Evolutionary conservation across 1,284 basidiomycete genomes (phyloP).

Genomic region (Sanghuangporus weigelae): DNA sequence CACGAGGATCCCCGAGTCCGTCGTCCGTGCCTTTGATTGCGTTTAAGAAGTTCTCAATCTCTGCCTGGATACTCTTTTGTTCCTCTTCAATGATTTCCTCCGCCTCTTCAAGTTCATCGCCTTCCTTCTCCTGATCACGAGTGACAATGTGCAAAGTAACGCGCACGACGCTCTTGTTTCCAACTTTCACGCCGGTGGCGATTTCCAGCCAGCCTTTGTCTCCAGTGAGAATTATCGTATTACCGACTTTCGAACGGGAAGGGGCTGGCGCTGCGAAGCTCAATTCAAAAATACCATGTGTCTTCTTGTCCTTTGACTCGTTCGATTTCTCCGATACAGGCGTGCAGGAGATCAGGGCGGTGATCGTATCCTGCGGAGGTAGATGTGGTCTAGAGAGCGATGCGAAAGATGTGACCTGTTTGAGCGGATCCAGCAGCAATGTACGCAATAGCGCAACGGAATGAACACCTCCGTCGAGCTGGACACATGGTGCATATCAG

Average conservation of each 20-base stretch:
- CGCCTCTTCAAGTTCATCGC: conserved; percentile 37
- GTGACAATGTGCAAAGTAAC: conserved; percentile 35
- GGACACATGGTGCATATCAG: conserved; percentile 19
- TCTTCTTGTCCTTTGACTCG: conserved; percentile 45
- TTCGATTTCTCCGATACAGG: neutral
- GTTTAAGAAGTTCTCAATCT: conserved; percentile 58
- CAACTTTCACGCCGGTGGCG: conserved; percentile 25
- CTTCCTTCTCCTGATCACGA: conserved; percentile 36
- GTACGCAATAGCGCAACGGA: conserved; percentile 55
- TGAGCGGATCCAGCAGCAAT: conserved; percentile 50
- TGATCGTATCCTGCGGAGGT: conserved; percentile 71
- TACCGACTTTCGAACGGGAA: conserved; percentile 30
- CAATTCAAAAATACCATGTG: conserved; percentile 55
- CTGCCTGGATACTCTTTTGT: conserved; percentile 49
- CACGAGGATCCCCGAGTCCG: conserved; percentile 47
- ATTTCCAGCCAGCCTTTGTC: conserved; percentile 55
- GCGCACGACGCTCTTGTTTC: conserved; percentile 29
- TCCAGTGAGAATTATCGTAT: conserved; percentile 52
- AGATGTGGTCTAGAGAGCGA: conserved; percentile 67
- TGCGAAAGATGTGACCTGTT: conserved; percentile 56
- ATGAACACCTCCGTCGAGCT: conserved; percentile 72
- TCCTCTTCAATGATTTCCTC: conserved; percentile 47
- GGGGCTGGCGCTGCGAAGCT: conserved; percentile 51
- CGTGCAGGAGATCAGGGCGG: conserved; percentile 29
- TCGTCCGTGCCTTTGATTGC: conserved; percentile 38